A percentile compares a stretch with the other conserved stretches of the same genome.
Conservation (phyloP, 2,329 filamentous ascomycete species). For the Apiospora sp. region DNA sequence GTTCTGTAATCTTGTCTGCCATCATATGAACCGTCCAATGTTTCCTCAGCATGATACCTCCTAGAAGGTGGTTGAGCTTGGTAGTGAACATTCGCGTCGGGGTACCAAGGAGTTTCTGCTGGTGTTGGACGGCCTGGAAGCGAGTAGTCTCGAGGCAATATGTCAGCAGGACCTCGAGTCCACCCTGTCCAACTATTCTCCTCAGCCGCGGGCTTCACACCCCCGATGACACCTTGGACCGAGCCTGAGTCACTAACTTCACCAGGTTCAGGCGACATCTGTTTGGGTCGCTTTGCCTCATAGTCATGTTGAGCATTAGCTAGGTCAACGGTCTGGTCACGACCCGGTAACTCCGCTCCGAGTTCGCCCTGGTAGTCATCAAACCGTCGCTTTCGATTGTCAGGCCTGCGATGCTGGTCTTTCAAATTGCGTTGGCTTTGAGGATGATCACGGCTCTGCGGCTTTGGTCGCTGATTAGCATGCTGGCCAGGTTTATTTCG, state of each 20-base stretch:
- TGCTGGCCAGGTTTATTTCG: slow-evolving; percentile 19
- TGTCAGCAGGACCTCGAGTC: slow-evolving; percentile 3
- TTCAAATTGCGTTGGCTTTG: neutral
- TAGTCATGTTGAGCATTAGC: neutral
- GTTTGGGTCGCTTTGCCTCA: slow-evolving; percentile 12
- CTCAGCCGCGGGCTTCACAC: neutral
- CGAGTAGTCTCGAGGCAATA: neutral
- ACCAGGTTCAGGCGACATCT: slow-evolving; percentile 29
- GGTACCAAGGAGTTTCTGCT: neutral
- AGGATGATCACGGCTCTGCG: slow-evolving; percentile 6
- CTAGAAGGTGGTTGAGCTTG: neutral
- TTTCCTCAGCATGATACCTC: neutral
- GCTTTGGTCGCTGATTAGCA: slow-evolving; percentile 16
- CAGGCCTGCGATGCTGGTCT: slow-evolving; percentile 3
- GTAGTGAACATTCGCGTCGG: slow-evolving; percentile 3
- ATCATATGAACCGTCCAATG: neutral
- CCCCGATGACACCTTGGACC: neutral
- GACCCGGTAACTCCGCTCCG: neutral
- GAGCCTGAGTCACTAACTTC: slow-evolving; percentile 28
- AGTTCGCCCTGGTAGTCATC: slow-evolving; percentile 17
- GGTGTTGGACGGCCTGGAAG: neutral
- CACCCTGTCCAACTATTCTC: neutral
- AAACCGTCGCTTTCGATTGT: slow-evolving; percentile 27
- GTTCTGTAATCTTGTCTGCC: neutral
- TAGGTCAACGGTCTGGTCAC: neutral